Conservation (phyloP, 768 basidiomycete genomes). For the Leccinellum rugosiceps region DNA sequence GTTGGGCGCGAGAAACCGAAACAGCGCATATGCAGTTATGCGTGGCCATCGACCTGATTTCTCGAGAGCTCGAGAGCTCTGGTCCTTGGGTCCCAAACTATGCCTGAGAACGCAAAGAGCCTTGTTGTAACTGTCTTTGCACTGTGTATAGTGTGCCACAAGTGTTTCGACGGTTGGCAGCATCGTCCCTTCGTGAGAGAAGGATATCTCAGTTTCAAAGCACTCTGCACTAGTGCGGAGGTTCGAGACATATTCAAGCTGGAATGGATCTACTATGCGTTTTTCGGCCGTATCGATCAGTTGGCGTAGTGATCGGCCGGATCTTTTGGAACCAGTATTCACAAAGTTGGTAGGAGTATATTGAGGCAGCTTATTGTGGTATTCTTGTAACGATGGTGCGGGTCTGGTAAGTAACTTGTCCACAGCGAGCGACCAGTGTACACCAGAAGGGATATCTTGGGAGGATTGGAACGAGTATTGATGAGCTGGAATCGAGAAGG, state of each 20-base stretch:
- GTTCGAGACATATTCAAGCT: conserved; percentile 11
- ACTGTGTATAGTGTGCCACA: conserved; percentile 5
- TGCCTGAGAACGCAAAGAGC: neutral
- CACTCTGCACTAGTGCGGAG: conserved; percentile 15
- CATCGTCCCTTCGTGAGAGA: neutral
- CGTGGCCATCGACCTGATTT: conserved; percentile 34
- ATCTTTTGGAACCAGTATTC: no score
- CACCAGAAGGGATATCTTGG: no score
- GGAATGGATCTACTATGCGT: conserved; percentile 2
- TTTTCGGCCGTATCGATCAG: conserved; percentile 1
- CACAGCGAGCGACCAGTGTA: no score
- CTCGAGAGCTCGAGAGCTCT: conserved; percentile 9
- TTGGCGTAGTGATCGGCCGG: neutral
- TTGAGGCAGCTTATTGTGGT: no score
- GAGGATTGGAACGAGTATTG: no score
- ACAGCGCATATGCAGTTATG: conserved; percentile 28
- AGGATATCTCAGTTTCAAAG: conserved; percentile 3
- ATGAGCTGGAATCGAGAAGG: no score
- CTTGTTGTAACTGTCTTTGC: neutral
- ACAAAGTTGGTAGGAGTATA: no score
- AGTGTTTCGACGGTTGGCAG: neutral
- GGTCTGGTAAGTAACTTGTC: no score
- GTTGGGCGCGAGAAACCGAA: conserved; percentile 29
- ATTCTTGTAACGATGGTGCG: no score
- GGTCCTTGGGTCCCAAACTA: conserved; percentile 9